Percentiles rank a stretch among this genome's conserved stretches.
phyloP scores from a whole-genome alignment of 345 rosid genomes.

The Rubroshorea leprosula region DNA sequence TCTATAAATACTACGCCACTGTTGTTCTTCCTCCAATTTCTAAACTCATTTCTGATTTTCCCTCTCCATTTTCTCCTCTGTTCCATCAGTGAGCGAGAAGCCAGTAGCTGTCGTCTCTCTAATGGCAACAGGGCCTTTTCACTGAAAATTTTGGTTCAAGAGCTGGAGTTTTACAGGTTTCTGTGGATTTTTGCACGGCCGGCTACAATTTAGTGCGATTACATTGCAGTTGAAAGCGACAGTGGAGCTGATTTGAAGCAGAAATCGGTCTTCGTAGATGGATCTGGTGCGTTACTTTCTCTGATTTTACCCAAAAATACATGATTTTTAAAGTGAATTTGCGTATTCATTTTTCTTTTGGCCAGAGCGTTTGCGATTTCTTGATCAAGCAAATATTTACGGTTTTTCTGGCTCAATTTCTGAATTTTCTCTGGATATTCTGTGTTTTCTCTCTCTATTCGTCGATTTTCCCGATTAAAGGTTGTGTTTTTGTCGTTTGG shows the following conservation, averaged over 20 bases:
- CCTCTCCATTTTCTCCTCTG: not conserved
- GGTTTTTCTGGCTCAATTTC: constrained; percentile 6
- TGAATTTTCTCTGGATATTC: not conserved
- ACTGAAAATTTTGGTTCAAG: not conserved
- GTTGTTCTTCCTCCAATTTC: not conserved
- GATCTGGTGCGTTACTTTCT: constrained; percentile 33
- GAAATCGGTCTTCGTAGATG: constrained; percentile 33
- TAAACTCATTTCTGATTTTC: not conserved
- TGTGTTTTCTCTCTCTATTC: not conserved
- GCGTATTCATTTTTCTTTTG: not conserved
- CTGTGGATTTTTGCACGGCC: not conserved
- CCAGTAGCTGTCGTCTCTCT: not conserved
- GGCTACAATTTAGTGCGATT: not conserved
- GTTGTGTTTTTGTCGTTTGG: not conserved
- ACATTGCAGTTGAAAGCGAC: constrained; percentile 4
- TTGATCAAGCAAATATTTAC: not conserved
- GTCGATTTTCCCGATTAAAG: not conserved
- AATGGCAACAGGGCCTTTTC: not conserved
- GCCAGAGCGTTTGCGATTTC: not conserved
- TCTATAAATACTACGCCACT: constrained; percentile 13
- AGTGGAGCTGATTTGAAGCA: constrained; percentile 16
- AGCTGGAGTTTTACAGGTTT: not conserved
- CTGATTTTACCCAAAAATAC: not conserved
- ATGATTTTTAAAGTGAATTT: not conserved
- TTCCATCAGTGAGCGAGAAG: not conserved